phyloP scores from a whole-genome alignment of 2,329 filamentous ascomycete genomes.

The Leptosphaerulina australis region DNA sequence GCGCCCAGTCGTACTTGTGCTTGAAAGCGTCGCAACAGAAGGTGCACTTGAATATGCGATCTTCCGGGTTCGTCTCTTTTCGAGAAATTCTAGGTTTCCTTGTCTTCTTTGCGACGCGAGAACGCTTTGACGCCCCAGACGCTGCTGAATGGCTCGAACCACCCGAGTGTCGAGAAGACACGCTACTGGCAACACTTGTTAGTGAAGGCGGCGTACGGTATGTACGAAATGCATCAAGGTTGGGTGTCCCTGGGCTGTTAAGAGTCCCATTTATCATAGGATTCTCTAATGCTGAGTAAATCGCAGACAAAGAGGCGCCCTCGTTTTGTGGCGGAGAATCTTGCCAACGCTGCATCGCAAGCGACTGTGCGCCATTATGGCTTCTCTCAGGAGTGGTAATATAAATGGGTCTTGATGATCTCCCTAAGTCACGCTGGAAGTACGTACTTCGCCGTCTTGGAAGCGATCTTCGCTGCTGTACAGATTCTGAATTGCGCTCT shows the following conservation, averaged over 20 bases:
- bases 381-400: constrained; percentile 12
- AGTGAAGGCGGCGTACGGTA: constrained; percentile 53
- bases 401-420: constrained; percentile 8
- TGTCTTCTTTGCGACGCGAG: constrained; percentile 22
- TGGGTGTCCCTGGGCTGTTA: constrained; percentile 32
- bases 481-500: constrained; percentile 8
- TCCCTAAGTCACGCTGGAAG: constrained; percentile 8
- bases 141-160: constrained; percentile 60
- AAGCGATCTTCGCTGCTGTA: constrained; percentile 9
- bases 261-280: constrained; percentile 11
- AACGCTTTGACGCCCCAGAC: constrained; percentile 61
- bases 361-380: constrained; percentile 19
- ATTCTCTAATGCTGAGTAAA: constrained; percentile 61
- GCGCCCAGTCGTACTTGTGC: constrained; percentile 38
- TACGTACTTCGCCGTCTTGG: constrained; percentile 17
- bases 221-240: constrained; percentile 33
- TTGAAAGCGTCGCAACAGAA: constrained; percentile 42
- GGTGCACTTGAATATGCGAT: constrained; percentile 34
- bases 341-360: constrained; percentile 67
- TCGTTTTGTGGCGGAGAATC: constrained; percentile 70
- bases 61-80: constrained; percentile 11
- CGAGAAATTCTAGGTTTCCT: constrained; percentile 6
- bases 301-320: constrained; percentile 66
- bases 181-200: constrained; percentile 50
- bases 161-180: constrained; percentile 55